Evolutionary conservation across 345 rosid species (phyloP).

Genomic region (Brassica cretica): DNA sequence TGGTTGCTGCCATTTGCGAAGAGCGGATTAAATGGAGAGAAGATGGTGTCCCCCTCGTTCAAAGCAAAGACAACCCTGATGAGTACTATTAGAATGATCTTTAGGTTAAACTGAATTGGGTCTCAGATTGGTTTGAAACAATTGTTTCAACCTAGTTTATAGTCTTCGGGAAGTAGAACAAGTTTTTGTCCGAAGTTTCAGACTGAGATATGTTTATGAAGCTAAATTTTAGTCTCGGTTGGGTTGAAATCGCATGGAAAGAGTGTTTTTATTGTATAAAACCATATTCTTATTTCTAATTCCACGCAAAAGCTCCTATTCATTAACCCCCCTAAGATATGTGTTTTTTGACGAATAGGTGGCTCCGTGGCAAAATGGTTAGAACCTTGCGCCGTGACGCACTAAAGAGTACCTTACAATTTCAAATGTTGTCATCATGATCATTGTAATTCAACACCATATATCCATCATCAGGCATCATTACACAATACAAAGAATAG

Average conservation of each 20-base stretch:
- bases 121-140: slow-evolving; percentile 16
- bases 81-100: slow-evolving; percentile 39
- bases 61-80: slow-evolving; percentile 52
- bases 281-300: neutral
- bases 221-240: slow-evolving; percentile 10
- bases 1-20: slow-evolving; percentile 62
- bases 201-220: neutral
- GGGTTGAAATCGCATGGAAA: neutral
- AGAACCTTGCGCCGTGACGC: neutral
- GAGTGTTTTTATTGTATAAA: slow-evolving; percentile 20
- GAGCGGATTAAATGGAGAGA: slow-evolving; percentile 78
- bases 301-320: neutral
- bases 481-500: no score
- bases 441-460: neutral
- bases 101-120: neutral
- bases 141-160: neutral
- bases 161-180: slow-evolving; percentile 7
- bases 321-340: no score
- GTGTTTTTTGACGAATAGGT: neutral
- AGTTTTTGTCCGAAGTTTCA: slow-evolving; percentile 3
- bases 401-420: neutral
- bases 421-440: neutral
- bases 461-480: neutral
- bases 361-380: neutral
- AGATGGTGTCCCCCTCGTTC: slow-evolving; percentile 81